Percentiles rank a stretch among this genome's conserved stretches.
Evolutionary conservation across 2,329 filamentous ascomycete species (phyloP).

Genomic region (Lachnellula arida): DNA sequence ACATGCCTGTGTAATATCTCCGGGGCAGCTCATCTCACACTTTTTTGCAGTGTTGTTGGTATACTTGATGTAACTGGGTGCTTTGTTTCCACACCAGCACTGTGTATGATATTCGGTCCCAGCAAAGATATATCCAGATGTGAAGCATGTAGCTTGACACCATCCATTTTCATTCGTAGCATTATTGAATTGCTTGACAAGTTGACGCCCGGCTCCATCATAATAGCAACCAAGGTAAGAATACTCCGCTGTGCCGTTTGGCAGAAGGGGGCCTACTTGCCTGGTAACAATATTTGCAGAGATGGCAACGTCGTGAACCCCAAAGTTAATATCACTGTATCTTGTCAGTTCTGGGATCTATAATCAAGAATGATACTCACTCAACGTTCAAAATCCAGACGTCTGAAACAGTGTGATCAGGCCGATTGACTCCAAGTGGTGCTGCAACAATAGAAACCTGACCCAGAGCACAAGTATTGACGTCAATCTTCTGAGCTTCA

Average conservation of each 20-base stretch:
- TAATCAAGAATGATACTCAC: background rate
- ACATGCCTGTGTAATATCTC: conserved; percentile 18
- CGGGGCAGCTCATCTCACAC: conserved; percentile 19
- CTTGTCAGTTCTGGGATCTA: background rate
- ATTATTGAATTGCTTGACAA: conserved; percentile 29
- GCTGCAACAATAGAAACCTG: conserved; percentile 32
- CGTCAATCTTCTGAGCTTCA: conserved; percentile 33
- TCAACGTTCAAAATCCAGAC: conserved; percentile 40
- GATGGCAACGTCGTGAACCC: conserved; percentile 34
- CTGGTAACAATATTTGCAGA: conserved; percentile 31
- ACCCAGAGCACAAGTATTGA: conserved; percentile 30
- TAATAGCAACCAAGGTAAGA: conserved; percentile 38
- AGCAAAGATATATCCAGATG: conserved; percentile 31
- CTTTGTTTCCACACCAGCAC: conserved; percentile 24
- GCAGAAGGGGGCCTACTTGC: conserved; percentile 35
- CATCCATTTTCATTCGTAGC: conserved; percentile 34
- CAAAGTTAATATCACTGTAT: conserved; percentile 35
- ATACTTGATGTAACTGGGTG: conserved; percentile 22
- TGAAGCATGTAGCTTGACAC: conserved; percentile 31
- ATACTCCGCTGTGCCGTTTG: conserved; percentile 30
- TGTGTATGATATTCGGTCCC: conserved; percentile 31
- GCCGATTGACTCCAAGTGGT: conserved; percentile 30
- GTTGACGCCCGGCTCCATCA: conserved; percentile 34
- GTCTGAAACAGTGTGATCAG: conserved; percentile 27
- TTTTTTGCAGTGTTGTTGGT: conserved; percentile 22